Evolutionary conservation across 345 rosid species (phyloP), one percentile per base, ranked within the genome.

Genomic region (Euphorbia lathyris): DNA sequence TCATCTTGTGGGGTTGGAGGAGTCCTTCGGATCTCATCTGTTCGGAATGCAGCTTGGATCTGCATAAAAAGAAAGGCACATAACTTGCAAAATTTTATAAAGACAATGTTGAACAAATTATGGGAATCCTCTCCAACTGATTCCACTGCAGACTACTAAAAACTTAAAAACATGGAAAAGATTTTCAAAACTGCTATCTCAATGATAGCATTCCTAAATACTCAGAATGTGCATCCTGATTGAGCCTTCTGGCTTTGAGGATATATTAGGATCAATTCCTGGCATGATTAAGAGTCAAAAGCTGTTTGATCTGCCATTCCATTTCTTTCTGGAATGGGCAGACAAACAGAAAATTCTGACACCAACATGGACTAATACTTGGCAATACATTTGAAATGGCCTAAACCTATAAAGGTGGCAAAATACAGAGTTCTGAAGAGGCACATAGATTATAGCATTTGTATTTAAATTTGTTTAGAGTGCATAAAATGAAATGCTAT

Each of bases 21-120:
- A 25, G 98, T 90, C 83, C 99, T 92, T 51, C 97, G 86, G 59
- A 96, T 96, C 83, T 96, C 99, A 83, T 96, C 99, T 0, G 99
- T 96, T n/a, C 99, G 98, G 73, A 92, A 96, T 30, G 98, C 99
- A 85, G 99, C 99, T 96, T 96, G 99, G 79, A 96, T 92, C 99
- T 95, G 71, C 61, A 78, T 23, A 22, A 26, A 22, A 40, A 16
- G 36, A 48, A 60, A 48, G 50, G 27, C 5, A 50, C 3, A 2
- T 48, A 13, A 32, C 7, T 58, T 40, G 40, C 59, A 30, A 32
- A 59, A 22, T 27, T 23, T 48, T 29, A 23, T 11, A 48, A 0
- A 19, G 16, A 32, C 25, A 2, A 25, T 40, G 52, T 57, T 52
- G 19, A 9, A 51, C 45, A 56, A 17, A 16, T 68, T 36, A 36